Percentiles rank a stretch among this genome's conserved stretches.
These are phyloP conservation scores for Suillus occidentalis DNA, from an alignment of 768 basidiomycete genomes.

Conservation along the genomic window DNA sequence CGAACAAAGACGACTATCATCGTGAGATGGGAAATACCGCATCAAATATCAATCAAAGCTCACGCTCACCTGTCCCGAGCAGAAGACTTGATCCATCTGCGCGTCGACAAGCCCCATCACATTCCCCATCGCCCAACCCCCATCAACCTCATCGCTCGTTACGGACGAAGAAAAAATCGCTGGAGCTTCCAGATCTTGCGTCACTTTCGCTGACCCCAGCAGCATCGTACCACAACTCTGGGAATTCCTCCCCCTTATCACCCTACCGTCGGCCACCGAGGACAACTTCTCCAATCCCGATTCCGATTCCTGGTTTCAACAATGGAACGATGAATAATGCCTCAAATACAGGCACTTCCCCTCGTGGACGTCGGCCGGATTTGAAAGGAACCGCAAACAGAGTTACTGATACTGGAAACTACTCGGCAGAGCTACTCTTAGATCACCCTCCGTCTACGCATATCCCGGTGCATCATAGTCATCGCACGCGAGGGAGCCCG, in stretches of 20 bases:
- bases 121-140: conserved; percentile 41
- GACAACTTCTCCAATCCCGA: conserved; percentile 50
- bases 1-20: conserved; percentile 20
- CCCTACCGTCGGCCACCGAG: conserved; percentile 40
- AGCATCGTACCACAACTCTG: conserved; percentile 34
- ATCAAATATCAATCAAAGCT: conserved; percentile 30
- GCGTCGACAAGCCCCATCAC: conserved; percentile 21
- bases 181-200: conserved; percentile 75
- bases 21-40: conserved; percentile 35
- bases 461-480: conserved; percentile 37
- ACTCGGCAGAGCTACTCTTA: conserved; percentile 39
- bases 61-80: conserved; percentile 24
- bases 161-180: conserved; percentile 66
- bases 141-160: conserved; percentile 58
- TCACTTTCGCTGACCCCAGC: conserved; percentile 47
- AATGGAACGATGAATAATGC: conserved; percentile 37
- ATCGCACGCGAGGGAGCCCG: conserved; percentile 32
- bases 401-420: conserved; percentile 30
- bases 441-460: conserved; percentile 46
- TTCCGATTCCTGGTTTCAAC: conserved; percentile 41
- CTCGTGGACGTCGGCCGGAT: conserved; percentile 33
- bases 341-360: conserved; percentile 36
- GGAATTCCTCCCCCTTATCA: conserved; percentile 43
- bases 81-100: conserved; percentile 27
- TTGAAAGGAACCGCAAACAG: conserved; percentile 27